Evolutionary conservation across 371 early-diverging fungal genomes (phyloP), one percentile per base, ranked within the genome.

Genomic region (Choanephora cucurbitarum): DNA sequence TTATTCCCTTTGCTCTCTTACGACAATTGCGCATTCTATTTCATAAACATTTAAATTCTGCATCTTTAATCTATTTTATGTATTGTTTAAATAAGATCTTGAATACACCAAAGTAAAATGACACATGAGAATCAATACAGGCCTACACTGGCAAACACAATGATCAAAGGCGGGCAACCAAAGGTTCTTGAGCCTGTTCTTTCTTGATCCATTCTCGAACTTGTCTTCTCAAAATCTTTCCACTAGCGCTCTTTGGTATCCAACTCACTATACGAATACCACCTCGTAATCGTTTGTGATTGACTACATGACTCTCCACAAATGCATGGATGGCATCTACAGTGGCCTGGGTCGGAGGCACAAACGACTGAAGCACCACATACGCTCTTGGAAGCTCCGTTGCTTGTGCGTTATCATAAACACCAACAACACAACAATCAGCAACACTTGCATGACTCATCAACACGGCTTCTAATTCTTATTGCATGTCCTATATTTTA

Each of bases 381-480:
- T 77, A 91, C 0, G 91, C 95, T 23, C 83, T 58, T 4, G 95
- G 95, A 3, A 92, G 62, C 63, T 92, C 93, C 1, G 91, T 92
- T 4, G 86, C 88, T 44, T 80, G 69, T 21, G 60, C 31, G 8
- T 67, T 44, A 33, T 72, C 70, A 37, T 80, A 84, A 0, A 80
- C 63, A 14, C 87, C 88, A 34, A 88, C 77, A 22, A 92, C 90
- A 7, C 88, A 89, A n/a, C 84, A 81, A 57, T 95, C 93, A 18
- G 78, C 79, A 13, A 96, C 78, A 21, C 55, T 39, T 0, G 87
- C 85, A 46, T 90, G 82, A 21, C 83, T 66, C 34, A 91, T 55
- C 44, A 94, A 69, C 19, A 89, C 19, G 0, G 85, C 89, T 61
- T 94, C 96, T 13, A 96, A 72, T 60, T 94, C 94, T n/a, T 15